phyloP scores from a whole-genome alignment of 169 alveolate species.

The Plasmodium yoelii region DNA sequence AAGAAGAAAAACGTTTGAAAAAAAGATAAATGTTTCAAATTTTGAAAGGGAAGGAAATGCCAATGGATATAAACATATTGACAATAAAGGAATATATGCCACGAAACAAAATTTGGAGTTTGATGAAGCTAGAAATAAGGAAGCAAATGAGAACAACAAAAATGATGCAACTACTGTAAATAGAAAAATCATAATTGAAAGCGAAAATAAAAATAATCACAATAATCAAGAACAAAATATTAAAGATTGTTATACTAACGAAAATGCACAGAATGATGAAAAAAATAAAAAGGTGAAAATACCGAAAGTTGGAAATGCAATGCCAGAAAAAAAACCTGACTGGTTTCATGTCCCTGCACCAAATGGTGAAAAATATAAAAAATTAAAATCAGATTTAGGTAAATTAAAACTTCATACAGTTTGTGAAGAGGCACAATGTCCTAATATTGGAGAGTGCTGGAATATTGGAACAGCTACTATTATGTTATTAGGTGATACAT shows the following conservation, averaged over 20 bases:
- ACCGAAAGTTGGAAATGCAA: constrained; percentile 76
- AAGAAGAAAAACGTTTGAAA: neutral
- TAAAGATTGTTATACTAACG: no score
- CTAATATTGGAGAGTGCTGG: constrained; percentile 88
- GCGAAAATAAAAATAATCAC: neutral
- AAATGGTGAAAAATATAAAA: constrained; percentile 67
- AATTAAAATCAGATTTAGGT: constrained; percentile 55
- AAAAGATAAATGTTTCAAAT: neutral
- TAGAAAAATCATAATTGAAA: neutral
- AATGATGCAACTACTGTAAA: neutral
- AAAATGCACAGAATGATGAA: neutral
- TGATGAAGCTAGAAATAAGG: neutral
- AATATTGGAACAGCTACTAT: constrained; percentile 86
- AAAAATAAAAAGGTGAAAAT: neutral
- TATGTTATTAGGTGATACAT: constrained; percentile 86
- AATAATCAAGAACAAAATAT: neutral
- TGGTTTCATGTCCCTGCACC: constrained; percentile 86
- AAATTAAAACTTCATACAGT: constrained; percentile 81
- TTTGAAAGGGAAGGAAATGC: neutral
- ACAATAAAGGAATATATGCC: neutral
- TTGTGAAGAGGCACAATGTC: constrained; percentile 87
- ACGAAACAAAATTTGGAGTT: neutral
- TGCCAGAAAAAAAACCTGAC: constrained; percentile 78
- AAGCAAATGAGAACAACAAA: neutral
- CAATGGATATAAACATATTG: neutral